Conservation (phyloP, 306 rosid genomes). For the Luffa aegyptiaca region DNA sequence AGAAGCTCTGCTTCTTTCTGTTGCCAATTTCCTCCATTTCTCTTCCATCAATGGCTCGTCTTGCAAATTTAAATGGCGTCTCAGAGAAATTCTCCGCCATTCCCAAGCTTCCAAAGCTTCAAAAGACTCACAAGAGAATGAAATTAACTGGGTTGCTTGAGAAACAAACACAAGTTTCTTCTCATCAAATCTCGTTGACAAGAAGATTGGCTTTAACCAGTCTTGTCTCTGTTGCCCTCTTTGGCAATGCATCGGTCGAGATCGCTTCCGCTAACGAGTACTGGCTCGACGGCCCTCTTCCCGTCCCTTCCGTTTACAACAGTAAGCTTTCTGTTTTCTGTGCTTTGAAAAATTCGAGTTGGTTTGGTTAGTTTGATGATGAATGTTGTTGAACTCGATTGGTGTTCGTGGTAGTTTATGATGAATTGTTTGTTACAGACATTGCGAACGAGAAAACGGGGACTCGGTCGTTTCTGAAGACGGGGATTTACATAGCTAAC, state of each 20-base stretch:
- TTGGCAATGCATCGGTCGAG: slow-evolving; percentile 20
- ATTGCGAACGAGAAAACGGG: slow-evolving; percentile 75
- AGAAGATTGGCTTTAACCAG: slow-evolving; percentile 60
- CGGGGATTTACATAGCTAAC: slow-evolving; percentile 54
- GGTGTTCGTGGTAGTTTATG: not conserved
- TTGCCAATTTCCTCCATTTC: slow-evolving; percentile 4
- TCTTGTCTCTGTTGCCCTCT: slow-evolving; percentile 48
- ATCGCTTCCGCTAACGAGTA: slow-evolving; percentile 54
- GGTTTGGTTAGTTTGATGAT: not conserved
- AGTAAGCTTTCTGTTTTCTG: slow-evolving; percentile 23
- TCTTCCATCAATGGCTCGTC: slow-evolving; percentile 42
- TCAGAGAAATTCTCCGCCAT: slow-evolving; percentile 36
- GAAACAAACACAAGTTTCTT: slow-evolving; percentile 26
- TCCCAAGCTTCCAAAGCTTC: slow-evolving; percentile 28
- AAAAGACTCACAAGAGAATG: slow-evolving; percentile 19
- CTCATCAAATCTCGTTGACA: slow-evolving; percentile 30
- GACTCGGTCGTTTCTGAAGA: slow-evolving; percentile 71
- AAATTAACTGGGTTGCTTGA: slow-evolving; percentile 24
- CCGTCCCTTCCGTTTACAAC: slow-evolving; percentile 50
- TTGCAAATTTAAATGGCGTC: slow-evolving; percentile 53
- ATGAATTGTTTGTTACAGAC: slow-evolving; percentile 25
- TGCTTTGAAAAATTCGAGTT: not conserved
- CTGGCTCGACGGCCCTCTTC: slow-evolving; percentile 65
- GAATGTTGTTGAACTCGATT: not conserved
- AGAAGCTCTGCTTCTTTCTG: slow-evolving; percentile 1